Conservation (phyloP, 805 yeast species). For the Candida broadrunensis region DNA sequence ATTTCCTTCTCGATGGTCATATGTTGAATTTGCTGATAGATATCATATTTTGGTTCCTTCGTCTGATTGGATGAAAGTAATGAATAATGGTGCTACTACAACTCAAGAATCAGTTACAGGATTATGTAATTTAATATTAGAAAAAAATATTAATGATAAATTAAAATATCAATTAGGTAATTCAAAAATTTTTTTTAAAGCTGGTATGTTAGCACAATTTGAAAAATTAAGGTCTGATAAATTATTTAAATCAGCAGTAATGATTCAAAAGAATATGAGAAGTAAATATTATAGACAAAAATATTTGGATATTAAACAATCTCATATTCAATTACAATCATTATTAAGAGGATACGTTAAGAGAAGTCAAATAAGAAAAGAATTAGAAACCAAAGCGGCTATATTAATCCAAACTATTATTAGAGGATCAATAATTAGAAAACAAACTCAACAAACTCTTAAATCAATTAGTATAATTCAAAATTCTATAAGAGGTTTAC, state of each 20-base stretch:
- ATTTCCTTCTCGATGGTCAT: conserved; percentile 94
- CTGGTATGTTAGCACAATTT: conserved; percentile 90
- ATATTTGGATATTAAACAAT: conserved; percentile 51
- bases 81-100: conserved; percentile 35
- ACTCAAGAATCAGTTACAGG: conserved; percentile 55
- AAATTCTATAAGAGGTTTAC: conserved; percentile 48
- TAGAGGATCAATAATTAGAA: conserved; percentile 54
- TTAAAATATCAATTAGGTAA: conserved; percentile 85
- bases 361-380: conserved; percentile 53
- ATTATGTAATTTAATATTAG: conserved; percentile 68
- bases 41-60: conserved; percentile 82
- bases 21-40: conserved; percentile 86
- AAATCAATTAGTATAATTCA: conserved; percentile 43
- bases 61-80: conserved; percentile 59
- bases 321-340: conserved; percentile 59
- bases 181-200: conserved; percentile 91
- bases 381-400: conserved; percentile 62
- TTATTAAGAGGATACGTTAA: conserved; percentile 60
- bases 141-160: conserved; percentile 59
- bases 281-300: conserved; percentile 59
- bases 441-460: conserved; percentile 27
- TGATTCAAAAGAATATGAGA: conserved; percentile 81
- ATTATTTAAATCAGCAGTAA: conserved; percentile 70
- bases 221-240: conserved; percentile 84
- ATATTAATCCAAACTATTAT: conserved; percentile 64